Percentiles rank a stretch among this genome's conserved stretches.
Evolutionary conservation across 306 rosid genomes (phyloP).

Genomic region (Hylodesmum podocarpum): DNA sequence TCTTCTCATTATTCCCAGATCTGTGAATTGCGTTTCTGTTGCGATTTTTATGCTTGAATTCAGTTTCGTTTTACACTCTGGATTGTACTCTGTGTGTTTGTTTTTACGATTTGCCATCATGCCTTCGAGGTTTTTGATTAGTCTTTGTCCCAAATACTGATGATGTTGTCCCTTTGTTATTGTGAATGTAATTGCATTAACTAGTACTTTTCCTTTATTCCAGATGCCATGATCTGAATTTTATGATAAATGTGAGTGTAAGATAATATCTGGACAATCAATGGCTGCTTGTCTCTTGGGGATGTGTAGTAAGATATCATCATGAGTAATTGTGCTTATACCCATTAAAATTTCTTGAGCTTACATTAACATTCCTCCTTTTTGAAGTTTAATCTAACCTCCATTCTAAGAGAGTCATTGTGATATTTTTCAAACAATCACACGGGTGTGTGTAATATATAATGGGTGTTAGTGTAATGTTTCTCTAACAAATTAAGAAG

Average conservation of each 20-base stretch:
- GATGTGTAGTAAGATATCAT: constrained; percentile 4
- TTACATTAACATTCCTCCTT: too few relatives aligned
- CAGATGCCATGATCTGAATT: not conserved
- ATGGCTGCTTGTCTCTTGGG: not conserved
- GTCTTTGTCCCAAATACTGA: not conserved
- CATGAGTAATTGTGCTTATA: too few relatives aligned
- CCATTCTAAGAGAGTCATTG: too few relatives aligned
- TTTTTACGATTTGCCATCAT: not conserved
- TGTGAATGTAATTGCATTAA: not conserved
- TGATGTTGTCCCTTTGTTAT: not conserved
- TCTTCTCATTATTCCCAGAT: not conserved
- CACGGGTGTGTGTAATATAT: too few relatives aligned
- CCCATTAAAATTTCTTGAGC: too few relatives aligned
- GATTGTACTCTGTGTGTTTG: not conserved
- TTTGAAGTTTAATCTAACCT: too few relatives aligned
- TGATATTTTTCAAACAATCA: too few relatives aligned
- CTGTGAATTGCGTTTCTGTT: constrained; percentile 15
- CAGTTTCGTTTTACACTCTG: not conserved
- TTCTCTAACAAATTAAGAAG: too few relatives aligned
- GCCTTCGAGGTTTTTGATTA: not conserved
- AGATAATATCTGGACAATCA: not conserved
- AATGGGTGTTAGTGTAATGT: too few relatives aligned
- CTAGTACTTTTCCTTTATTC: not conserved
- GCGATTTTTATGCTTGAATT: not conserved
- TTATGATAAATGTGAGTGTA: not conserved